Percentiles rank a stretch among this genome's conserved stretches.
Evolutionary conservation across 2,329 filamentous ascomycete genomes (phyloP).

Genomic region (Fusarium sp.): DNA sequence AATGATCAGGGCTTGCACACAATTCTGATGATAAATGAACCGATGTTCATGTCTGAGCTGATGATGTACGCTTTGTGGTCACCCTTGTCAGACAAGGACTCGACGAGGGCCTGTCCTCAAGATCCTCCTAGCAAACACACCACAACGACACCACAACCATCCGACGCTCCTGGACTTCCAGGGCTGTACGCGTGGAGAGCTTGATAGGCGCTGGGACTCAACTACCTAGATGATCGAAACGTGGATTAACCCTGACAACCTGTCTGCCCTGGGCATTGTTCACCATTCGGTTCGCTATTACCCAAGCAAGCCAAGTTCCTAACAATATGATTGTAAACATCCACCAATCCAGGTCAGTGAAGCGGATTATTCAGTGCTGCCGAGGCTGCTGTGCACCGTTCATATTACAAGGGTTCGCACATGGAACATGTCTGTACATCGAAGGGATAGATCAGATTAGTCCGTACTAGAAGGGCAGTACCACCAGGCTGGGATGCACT

Average conservation of each 20-base stretch:
- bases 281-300: constrained; percentile 16
- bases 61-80: constrained; percentile 28
- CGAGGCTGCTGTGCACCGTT: constrained; percentile 10
- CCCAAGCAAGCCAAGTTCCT: constrained; percentile 12
- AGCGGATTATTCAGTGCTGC: neutral
- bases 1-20: constrained; percentile 17
- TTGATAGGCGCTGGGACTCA: constrained; percentile 13
- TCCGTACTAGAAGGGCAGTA: constrained; percentile 15
- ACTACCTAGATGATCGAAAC: constrained; percentile 14
- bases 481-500: constrained; percentile 35
- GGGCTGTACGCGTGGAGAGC: constrained; percentile 18
- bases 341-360: constrained; percentile 33
- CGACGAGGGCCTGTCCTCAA: constrained; percentile 21
- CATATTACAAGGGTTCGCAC: neutral
- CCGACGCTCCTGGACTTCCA: constrained; percentile 32
- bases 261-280: constrained; percentile 30
- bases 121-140: constrained; percentile 38
- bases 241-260: constrained; percentile 35
- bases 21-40: constrained; percentile 21
- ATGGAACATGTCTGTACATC: constrained; percentile 28
- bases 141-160: constrained; percentile 44
- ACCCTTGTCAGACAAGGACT: constrained; percentile 29
- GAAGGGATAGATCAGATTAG: constrained; percentile 32
- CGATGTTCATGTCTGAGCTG: constrained; percentile 28
- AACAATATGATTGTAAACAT: constrained; percentile 27